phyloP scores from a whole-genome alignment of 352 stramenopile species.

The Saprolegnia diclina region DNA sequence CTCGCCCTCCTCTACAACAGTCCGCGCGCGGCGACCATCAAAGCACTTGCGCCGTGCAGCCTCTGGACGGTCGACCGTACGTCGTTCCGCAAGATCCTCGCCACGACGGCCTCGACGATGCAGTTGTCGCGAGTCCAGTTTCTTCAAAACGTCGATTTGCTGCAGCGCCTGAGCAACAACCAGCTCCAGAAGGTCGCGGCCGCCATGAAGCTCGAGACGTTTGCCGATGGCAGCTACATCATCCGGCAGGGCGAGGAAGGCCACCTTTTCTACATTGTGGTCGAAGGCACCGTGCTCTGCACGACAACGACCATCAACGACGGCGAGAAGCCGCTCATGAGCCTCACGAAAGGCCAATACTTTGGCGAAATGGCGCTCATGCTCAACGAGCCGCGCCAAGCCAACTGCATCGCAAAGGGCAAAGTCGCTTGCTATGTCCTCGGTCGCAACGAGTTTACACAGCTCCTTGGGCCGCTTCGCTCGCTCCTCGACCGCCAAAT shows the following conservation, averaged over 20 bases:
- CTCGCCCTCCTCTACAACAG: constrained; percentile 97
- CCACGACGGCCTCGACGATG: constrained; percentile 62
- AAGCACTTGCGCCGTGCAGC: constrained; percentile 71
- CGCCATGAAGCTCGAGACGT: constrained; percentile 76
- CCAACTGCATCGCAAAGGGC: constrained; percentile 73
- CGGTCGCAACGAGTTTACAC: constrained; percentile 83
- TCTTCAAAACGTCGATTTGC: constrained; percentile 91
- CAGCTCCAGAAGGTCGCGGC: constrained; percentile 82
- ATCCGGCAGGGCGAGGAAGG: constrained; percentile 92
- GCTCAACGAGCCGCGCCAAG: constrained; percentile 77
- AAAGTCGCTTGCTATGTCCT: constrained; percentile 89
- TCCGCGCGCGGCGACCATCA: constrained; percentile 91
- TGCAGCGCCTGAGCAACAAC: constrained; percentile 85
- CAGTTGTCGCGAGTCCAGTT: constrained; percentile 83
- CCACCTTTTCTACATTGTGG: constrained; percentile 97
- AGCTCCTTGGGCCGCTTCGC: constrained; percentile 68
- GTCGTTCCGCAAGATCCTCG: constrained; percentile 78
- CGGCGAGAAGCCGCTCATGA: constrained; percentile 74
- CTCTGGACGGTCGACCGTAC: constrained; percentile 92
- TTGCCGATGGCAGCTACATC: constrained; percentile 88
- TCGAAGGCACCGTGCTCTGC: constrained; percentile 87
- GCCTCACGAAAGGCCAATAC: constrained; percentile 72
- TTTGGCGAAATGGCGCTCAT: constrained; percentile 86
- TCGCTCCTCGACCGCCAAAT: constrained; percentile 83
- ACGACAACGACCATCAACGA: constrained; percentile 46